A percentile compares a stretch with the other conserved stretches of the same genome.
phyloP scores from a whole-genome alignment of 495 filamentous ascomycete genomes.

The Glarea lozoyensis region DNA sequence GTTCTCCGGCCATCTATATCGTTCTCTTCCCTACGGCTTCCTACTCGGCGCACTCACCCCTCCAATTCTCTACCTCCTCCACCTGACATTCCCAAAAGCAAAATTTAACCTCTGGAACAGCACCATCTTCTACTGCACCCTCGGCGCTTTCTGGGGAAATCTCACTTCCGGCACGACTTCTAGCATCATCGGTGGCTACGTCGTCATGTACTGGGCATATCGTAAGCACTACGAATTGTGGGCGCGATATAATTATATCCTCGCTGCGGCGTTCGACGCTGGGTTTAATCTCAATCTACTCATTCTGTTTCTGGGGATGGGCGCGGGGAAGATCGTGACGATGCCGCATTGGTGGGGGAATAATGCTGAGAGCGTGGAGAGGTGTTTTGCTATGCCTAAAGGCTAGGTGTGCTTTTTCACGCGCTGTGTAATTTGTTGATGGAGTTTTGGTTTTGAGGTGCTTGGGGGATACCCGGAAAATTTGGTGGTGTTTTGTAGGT shows the following conservation, averaged over 20 bases:
- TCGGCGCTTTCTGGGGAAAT: conserved; percentile 37
- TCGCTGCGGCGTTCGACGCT: conserved; percentile 48
- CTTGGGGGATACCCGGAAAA: too few relatives aligned
- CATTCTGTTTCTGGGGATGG: conserved; percentile 47
- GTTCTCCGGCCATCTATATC: conserved; percentile 40
- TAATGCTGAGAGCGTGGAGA: conserved; percentile 26
- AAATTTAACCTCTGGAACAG: conserved; percentile 48
- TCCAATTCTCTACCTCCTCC: conserved; percentile 35
- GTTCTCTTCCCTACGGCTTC: conserved; percentile 45
- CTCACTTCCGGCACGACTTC: conserved; percentile 45
- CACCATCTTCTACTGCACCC: conserved; percentile 42
- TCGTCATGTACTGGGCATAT: conserved; percentile 47
- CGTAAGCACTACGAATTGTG: conserved; percentile 43
- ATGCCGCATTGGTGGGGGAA: conserved; percentile 56
- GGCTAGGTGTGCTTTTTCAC: too few relatives aligned
- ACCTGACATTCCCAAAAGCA: conserved; percentile 36
- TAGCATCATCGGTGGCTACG: conserved; percentile 44
- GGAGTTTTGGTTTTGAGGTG: too few relatives aligned
- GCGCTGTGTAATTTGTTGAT: too few relatives aligned
- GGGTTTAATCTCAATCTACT: conserved; percentile 50
- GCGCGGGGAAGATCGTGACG: conserved; percentile 37
- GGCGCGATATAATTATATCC: conserved; percentile 47
- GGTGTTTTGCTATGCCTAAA: conserved; percentile 25
- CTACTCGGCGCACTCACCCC: conserved; percentile 43
- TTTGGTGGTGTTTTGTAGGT: too few relatives aligned